phyloP scores from a whole-genome alignment of 2,329 filamentous ascomycete species.

The Penicillium vulpinum region DNA sequence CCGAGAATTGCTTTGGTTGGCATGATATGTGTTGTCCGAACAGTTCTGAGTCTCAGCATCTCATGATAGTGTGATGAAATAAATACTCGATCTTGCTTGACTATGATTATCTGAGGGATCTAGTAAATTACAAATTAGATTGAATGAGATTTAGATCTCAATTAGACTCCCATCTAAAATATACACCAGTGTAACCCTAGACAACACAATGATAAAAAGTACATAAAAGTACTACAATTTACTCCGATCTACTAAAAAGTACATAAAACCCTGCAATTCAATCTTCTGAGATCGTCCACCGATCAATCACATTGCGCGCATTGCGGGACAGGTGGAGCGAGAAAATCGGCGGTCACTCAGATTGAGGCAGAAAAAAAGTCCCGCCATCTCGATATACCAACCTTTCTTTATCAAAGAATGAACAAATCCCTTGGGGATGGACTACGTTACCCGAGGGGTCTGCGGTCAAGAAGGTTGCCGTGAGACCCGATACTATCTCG shows the following conservation, averaged over 20 bases:
- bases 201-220: neutral
- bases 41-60: conserved; percentile 37
- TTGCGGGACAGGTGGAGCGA: conserved; percentile 7
- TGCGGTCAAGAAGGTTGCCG: conserved; percentile 67
- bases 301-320: neutral
- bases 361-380: conserved; percentile 24
- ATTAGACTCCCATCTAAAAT: neutral
- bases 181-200: neutral
- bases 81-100: conserved; percentile 21
- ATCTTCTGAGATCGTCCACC: neutral
- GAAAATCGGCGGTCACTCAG: conserved; percentile 22
- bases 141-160: neutral
- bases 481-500: conserved; percentile 68
- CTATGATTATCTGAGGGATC: neutral
- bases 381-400: conserved; percentile 6
- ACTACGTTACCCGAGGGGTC: conserved; percentile 48
- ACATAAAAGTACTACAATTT: no score
- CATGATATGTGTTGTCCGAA: conserved; percentile 35
- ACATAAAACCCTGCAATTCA: neutral
- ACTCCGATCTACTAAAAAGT: no score
- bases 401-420: conserved; percentile 27
- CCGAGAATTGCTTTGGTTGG: conserved; percentile 38
- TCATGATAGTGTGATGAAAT: conserved; percentile 44
- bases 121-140: neutral
- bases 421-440: conserved; percentile 36